Evolutionary conservation across 192 early-diverging fungal genomes (phyloP).

Genomic region (Cetraspora pellucida): DNA sequence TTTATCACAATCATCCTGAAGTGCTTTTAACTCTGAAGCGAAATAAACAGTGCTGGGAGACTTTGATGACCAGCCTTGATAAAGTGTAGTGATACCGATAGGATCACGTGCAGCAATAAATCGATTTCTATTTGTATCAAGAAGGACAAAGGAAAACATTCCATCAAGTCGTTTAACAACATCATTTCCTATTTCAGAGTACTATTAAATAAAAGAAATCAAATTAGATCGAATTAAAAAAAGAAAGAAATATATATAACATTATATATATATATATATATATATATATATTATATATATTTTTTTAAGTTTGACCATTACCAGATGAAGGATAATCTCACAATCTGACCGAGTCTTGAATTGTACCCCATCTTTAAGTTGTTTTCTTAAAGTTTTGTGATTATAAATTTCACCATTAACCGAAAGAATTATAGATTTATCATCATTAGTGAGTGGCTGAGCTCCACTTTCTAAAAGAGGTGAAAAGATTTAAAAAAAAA

Average conservation of each 20-base stretch:
- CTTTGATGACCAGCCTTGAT: slow-evolving; percentile 84
- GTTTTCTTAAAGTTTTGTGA: slow-evolving; percentile 80
- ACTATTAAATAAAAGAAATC: slow-evolving; percentile 50
- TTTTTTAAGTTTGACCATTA: slow-evolving; percentile 41
- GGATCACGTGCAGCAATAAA: slow-evolving; percentile 95
- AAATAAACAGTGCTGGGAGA: slow-evolving; percentile 91
- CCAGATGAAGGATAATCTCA: slow-evolving; percentile 93
- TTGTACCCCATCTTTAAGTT: slow-evolving; percentile 66
- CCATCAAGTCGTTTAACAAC: slow-evolving; percentile 89
- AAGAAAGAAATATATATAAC: no score
- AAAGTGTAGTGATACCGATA: slow-evolving; percentile 97
- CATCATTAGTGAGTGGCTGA: slow-evolving; percentile 92
- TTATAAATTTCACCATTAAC: slow-evolving; percentile 99
- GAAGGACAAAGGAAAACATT: slow-evolving; percentile 95
- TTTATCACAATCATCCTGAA: slow-evolving; percentile 97
- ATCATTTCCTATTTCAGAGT: slow-evolving; percentile 82
- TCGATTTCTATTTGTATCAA: slow-evolving; percentile 78
- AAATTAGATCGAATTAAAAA: no score
- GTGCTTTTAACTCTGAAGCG: slow-evolving; percentile 91
- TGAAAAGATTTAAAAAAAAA: background rate
- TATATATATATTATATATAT: slow-evolving; percentile 3
- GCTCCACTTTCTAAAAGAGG: slow-evolving; percentile 78
- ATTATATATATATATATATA: no score
- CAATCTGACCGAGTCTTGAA: slow-evolving; percentile 99
- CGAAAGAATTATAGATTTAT: slow-evolving; percentile 82